These are phyloP conservation scores for Rostrohypoxylon terebratum DNA, from an alignment of 495 filamentous ascomycete species.

Conservation along the genomic window DNA sequence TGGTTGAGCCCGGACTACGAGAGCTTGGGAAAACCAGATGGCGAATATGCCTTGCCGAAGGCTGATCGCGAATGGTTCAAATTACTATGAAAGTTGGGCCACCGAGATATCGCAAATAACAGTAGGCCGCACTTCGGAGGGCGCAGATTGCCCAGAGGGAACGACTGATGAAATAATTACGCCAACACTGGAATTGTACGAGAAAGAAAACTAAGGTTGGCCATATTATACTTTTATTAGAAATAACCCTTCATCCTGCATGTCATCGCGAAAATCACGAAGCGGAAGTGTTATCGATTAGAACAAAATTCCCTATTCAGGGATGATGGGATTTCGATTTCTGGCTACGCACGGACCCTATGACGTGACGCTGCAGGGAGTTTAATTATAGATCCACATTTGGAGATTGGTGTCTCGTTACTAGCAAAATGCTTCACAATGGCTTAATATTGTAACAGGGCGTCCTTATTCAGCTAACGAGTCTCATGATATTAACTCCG, in stretches of 20 bases:
- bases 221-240: neutral
- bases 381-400: constrained; percentile 24
- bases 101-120: neutral
- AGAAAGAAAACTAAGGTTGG: neutral
- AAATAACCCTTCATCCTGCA: constrained; percentile 7
- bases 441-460: neutral
- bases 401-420: constrained; percentile 22
- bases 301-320: neutral
- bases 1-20: neutral
- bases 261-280: neutral
- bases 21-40: neutral
- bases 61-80: constrained; percentile 4
- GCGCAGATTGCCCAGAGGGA: neutral
- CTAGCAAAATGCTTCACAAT: constrained; percentile 15
- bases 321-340: constrained; percentile 28
- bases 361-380: constrained; percentile 33
- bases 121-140: neutral
- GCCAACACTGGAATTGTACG: neutral
- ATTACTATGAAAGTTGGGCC: constrained; percentile 2
- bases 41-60: neutral
- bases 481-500: neutral
- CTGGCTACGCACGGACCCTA: constrained; percentile 23
- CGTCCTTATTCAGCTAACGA: neutral
- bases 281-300: constrained; percentile 25
- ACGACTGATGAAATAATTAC: neutral